phyloP scores from a whole-genome alignment of 2,329 filamentous ascomycete genomes.

The Shiraia sp. region DNA sequence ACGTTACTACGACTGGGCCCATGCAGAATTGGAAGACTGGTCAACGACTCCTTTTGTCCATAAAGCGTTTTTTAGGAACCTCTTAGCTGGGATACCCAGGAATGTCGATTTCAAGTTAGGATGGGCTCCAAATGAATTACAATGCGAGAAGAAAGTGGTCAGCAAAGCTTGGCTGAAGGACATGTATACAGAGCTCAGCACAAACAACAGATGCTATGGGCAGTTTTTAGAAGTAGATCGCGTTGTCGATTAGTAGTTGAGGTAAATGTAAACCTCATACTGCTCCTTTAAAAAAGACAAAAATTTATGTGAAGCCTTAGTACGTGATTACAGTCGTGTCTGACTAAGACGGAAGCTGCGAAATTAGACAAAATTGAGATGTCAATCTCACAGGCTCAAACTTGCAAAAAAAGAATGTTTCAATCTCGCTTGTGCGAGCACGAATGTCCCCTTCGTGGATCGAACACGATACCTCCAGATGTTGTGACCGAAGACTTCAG shows the following conservation, averaged over 20 bases:
- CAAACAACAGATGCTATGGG: background rate
- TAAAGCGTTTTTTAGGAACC: slow-evolving; percentile 34
- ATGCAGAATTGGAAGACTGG: slow-evolving; percentile 28
- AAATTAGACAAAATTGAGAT: too few relatives aligned
- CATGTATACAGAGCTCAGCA: slow-evolving; percentile 26
- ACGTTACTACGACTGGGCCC: slow-evolving; percentile 36
- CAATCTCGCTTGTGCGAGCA: slow-evolving; percentile 10
- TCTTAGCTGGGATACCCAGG: slow-evolving; percentile 24
- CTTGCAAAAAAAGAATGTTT: slow-evolving; percentile 12
- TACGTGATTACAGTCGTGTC: too few relatives aligned
- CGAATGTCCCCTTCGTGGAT: slow-evolving; percentile 25
- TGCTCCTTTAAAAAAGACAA: too few relatives aligned
- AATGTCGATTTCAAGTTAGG: slow-evolving; percentile 25
- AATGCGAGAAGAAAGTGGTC: slow-evolving; percentile 19
- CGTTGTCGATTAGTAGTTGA: too few relatives aligned
- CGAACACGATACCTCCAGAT: slow-evolving; percentile 35
- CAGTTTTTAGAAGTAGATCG: too few relatives aligned
- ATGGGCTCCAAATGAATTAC: slow-evolving; percentile 13
- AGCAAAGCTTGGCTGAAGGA: slow-evolving; percentile 15
- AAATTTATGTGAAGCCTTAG: too few relatives aligned
- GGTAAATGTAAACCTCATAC: too few relatives aligned
- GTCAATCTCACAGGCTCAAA: background rate
- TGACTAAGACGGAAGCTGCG: too few relatives aligned
- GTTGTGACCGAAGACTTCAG: slow-evolving; percentile 35
- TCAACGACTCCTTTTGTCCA: slow-evolving; percentile 26